phyloP scores from a whole-genome alignment of 306 rosid species.

The Myrica gale region DNA sequence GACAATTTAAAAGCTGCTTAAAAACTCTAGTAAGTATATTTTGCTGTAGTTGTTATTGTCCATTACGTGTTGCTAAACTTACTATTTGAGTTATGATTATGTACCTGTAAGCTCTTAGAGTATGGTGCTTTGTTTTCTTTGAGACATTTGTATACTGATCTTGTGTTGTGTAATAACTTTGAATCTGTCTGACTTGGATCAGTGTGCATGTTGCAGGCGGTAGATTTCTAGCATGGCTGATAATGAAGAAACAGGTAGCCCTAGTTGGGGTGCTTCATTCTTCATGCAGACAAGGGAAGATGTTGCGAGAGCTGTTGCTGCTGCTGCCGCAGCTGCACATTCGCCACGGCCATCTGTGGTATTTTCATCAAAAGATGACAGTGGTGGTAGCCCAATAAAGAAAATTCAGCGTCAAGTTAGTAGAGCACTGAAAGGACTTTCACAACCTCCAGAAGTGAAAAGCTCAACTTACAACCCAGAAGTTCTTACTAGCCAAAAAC shows the following conservation, averaged over 20 bases:
- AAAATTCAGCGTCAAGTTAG: slow-evolving; percentile 68
- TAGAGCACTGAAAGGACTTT: slow-evolving; percentile 69
- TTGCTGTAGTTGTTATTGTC: neutral
- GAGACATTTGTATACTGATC: neutral
- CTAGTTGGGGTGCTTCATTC: slow-evolving; percentile 79
- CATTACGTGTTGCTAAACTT: neutral
- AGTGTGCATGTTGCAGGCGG: slow-evolving; percentile 26
- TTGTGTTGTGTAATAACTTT: neutral
- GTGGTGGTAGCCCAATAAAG: slow-evolving; percentile 63
- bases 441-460: slow-evolving; percentile 63
- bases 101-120: neutral
- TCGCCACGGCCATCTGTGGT: slow-evolving; percentile 80
- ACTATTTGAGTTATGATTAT: slow-evolving; percentile 4
- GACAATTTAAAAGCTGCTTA: neutral
- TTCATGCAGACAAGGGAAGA: slow-evolving; percentile 79
- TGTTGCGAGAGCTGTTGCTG: slow-evolving; percentile 70
- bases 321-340: slow-evolving; percentile 57
- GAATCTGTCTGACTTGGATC: slow-evolving; percentile 4
- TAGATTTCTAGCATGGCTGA: slow-evolving; percentile 38
- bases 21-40: neutral
- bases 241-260: slow-evolving; percentile 65
- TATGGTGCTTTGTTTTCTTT: neutral
- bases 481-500: slow-evolving; percentile 80
- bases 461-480: slow-evolving; percentile 74
- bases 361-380: slow-evolving; percentile 66